Base-by-base conservation (phyloP, 176 grass and related monocot species). In the Cenchrus purpureus region DNA sequence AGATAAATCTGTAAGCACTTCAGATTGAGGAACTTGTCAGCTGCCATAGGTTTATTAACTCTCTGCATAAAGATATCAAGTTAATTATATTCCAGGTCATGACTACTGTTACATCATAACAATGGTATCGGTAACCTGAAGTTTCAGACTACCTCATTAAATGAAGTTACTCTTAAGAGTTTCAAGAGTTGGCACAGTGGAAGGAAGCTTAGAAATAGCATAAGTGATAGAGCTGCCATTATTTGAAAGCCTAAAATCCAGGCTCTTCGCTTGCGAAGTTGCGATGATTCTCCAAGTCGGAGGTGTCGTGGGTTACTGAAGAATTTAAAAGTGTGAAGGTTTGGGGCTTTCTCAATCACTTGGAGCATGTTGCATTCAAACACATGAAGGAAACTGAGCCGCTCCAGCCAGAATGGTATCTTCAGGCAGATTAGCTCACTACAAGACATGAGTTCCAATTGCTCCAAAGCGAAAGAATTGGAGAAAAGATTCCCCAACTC, bases 141-240 rank as follows among this genome's bases (percentile, higher is more conserved):
- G 65, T 74, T 7, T 55, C 7, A 17, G 7, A 75, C 2, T 74
- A 74, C 72, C 72, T 74, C 72, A 34, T 14, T 0, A 34, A 0
- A 4, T 0, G 71, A 74, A 54, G 13, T 17, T 54, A 74, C 4
- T 2, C 1, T 34, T 34, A 74, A 55, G 51, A 75, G 51, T 68
- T 75, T 75, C 51, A 34, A 56, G 54, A 20, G n/a, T 3, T 59
- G 74, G 51, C 19, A 42, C 54, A 43, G 17, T 59, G 9, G 74
- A 77, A n/a, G 74, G 32, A 77, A 77, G 74, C 17, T 13, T 60
- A 32, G 55, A 25, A 44, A 77, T 59, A 77, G 31, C 17, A 77
- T 77, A 77, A n/a, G 15, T 19, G 14, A 75, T 12, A 34, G 3
- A 32, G 50, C 29, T 73, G 45, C 11, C 0, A 7, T 29, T 7